Evolutionary conservation across 2,329 filamentous ascomycete species (phyloP), one percentile per base, ranked within the genome.

Genomic region (Phialemonium atrogriseum): DNA sequence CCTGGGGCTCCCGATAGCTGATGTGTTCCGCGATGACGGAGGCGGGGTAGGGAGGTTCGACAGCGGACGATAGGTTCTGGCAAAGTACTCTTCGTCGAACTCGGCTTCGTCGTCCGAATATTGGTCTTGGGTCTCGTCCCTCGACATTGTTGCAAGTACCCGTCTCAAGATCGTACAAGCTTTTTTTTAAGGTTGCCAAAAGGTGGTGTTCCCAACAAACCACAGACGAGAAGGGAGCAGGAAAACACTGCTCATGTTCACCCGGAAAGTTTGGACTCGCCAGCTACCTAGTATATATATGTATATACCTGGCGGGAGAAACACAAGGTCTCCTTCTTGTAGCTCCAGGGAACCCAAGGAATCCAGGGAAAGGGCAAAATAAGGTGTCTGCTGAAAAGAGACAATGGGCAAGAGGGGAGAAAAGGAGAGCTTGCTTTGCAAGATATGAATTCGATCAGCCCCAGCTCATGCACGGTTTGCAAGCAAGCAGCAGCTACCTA

Each of bases 31-130:
- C 30, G 66, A 67, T 26, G 72, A 77, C 9, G 67, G 68, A 26
- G 77, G 77, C 40, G 77, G 77, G 32, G 77, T 82, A 14, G 77
- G 77, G 14, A 82, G 66, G 51, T 77, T 79, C 18, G 77, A 81
- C 31, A 82, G 62, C 8, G 77, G 77, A 28, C 74, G 69, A 54
- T 81, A 82, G 41, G 75, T 77, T 38, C 62, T 59, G 34, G 55
- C 51, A 46, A 77, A 76, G 54, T 72, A 74, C 40, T 64, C 63
- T 37, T 66, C 62, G 47, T 66, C 64, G 40, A 63, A 60, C 45
- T 68, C 65, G 41, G 60, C 60, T 12, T 52, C 50, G 40, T 53
- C 50, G 34, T 46, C 41, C 40, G 41, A 47, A 35, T 41, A 40
- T 16, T 47, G 41, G 18, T 39, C 33, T 3, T 43, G 22, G 34